Evolutionary conservation across 768 basidiomycete species (phyloP).

Genomic region (Auricularia sp.): DNA sequence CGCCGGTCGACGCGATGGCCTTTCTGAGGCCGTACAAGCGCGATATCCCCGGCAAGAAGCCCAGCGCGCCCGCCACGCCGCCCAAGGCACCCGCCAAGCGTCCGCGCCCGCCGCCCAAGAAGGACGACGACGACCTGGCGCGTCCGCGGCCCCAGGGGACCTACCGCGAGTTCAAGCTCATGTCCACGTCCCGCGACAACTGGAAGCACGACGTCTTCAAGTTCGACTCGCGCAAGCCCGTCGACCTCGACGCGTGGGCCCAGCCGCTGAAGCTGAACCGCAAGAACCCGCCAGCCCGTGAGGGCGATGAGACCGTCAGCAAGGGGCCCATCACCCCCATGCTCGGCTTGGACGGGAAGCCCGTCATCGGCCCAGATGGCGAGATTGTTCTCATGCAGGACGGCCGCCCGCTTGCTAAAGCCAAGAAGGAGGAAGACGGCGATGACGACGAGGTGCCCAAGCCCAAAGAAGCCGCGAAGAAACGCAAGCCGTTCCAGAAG

Average conservation of each 20-base stretch:
- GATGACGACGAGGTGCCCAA: constrained; percentile 20
- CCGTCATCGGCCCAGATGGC: constrained; percentile 68
- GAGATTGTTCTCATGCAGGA: constrained; percentile 63
- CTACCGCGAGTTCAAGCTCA: constrained; percentile 66
- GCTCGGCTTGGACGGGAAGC: constrained; percentile 76
- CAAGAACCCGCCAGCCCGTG: constrained; percentile 51
- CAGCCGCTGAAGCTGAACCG: constrained; percentile 79
- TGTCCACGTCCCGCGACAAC: constrained; percentile 69
- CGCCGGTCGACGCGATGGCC: not conserved
- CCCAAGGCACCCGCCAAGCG: not conserved
- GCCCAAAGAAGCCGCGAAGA: constrained; percentile 30
- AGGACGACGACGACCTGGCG: not conserved
- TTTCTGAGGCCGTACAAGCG: not conserved
- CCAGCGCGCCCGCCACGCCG: not conserved
- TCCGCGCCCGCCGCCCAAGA: not conserved
- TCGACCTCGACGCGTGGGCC: constrained; percentile 61
- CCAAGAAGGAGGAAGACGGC: constrained; percentile 16
- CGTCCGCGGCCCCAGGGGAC: constrained; percentile 25
- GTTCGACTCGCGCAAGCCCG: constrained; percentile 63
- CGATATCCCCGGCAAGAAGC: not conserved
- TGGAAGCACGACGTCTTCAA: constrained; percentile 94
- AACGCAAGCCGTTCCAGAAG: constrained; percentile 65
- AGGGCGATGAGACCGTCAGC: constrained; percentile 27
- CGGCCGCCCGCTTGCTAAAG: constrained; percentile 44
- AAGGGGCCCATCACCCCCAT: constrained; percentile 45